Evolutionary conservation across 2,329 filamentous ascomycete genomes (phyloP).

Genomic region (Nigrospora sphaerica): DNA sequence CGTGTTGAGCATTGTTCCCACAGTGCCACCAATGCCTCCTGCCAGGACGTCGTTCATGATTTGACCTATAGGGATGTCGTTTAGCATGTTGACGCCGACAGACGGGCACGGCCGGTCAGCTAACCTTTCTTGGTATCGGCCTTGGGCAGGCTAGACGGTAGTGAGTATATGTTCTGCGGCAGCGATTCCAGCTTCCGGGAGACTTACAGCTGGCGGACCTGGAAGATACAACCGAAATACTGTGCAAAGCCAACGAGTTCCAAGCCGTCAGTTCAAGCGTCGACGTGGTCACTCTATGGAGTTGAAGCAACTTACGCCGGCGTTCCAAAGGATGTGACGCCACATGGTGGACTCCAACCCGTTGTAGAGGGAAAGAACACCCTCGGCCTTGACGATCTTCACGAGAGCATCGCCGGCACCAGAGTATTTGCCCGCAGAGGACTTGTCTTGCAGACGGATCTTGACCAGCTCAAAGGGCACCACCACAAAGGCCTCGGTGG

Average conservation of each 20-base stretch:
- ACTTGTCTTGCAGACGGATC: conserved; percentile 94
- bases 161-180: too few relatives aligned
- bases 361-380: conserved; percentile 85
- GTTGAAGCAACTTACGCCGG: conserved; percentile 7
- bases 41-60: conserved; percentile 75
- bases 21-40: conserved; percentile 80
- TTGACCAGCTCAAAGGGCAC: conserved; percentile 89
- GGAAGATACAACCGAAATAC: conserved; percentile 59
- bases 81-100: too few relatives aligned
- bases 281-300: too few relatives aligned
- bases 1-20: conserved; percentile 18
- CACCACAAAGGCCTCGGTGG: conserved; percentile 93
- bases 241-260: not conserved
- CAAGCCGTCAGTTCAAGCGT: too few relatives aligned
- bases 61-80: not conserved
- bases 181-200: too few relatives aligned
- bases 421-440: conserved; percentile 80
- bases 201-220: conserved; percentile 65
- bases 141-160: conserved; percentile 49
- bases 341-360: conserved; percentile 94
- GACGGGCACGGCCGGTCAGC: too few relatives aligned
- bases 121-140: conserved; percentile 66
- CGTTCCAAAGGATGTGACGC: conserved; percentile 67
- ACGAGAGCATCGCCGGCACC: conserved; percentile 73
- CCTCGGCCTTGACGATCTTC: conserved; percentile 80